phyloP scores from a whole-genome alignment of 2,329 filamentous ascomycete genomes.

The Fulvia fulva region DNA sequence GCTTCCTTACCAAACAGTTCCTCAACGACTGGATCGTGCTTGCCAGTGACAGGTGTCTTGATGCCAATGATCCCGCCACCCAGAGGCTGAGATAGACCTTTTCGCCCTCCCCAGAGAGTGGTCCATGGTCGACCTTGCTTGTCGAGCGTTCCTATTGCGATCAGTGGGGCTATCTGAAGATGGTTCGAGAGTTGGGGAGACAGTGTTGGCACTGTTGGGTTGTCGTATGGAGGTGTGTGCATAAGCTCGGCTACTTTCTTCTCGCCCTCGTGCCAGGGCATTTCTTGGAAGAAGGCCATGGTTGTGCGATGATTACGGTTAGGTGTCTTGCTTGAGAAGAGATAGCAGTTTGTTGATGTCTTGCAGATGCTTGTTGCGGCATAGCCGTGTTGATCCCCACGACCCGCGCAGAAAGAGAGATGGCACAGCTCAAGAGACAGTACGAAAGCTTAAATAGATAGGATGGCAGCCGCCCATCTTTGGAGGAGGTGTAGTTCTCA shows the following conservation, averaged over 20 bases:
- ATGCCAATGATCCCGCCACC: slow-evolving; percentile 62
- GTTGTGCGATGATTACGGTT: not conserved
- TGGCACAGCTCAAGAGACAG: not conserved
- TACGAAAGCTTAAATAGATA: not conserved
- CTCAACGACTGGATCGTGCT: slow-evolving; percentile 66
- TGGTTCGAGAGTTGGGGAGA: slow-evolving; percentile 58
- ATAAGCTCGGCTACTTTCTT: slow-evolving; percentile 60
- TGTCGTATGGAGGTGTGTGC: slow-evolving; percentile 54
- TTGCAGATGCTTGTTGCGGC: not conserved
- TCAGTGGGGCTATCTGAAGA: slow-evolving; percentile 59
- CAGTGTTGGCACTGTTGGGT: slow-evolving; percentile 65
- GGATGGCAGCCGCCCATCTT: not conserved
- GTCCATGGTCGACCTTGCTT: slow-evolving; percentile 66
- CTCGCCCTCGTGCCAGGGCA: slow-evolving; percentile 36
- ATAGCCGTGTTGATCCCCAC: not conserved
- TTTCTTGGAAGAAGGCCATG: slow-evolving; percentile 15
- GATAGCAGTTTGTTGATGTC: no score
- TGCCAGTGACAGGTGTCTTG: slow-evolving; percentile 56
- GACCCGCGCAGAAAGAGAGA: not conserved
- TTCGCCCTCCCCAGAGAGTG: slow-evolving; percentile 70
- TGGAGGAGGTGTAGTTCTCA: not conserved
- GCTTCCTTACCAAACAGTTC: slow-evolving; percentile 52
- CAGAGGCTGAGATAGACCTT: slow-evolving; percentile 63
- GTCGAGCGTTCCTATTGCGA: slow-evolving; percentile 72
- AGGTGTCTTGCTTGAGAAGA: not conserved